A percentile compares a stretch with the other conserved stretches of the same genome.
phyloP scores from a whole-genome alignment of 768 basidiomycete species.

The Podaxis sp. region DNA sequence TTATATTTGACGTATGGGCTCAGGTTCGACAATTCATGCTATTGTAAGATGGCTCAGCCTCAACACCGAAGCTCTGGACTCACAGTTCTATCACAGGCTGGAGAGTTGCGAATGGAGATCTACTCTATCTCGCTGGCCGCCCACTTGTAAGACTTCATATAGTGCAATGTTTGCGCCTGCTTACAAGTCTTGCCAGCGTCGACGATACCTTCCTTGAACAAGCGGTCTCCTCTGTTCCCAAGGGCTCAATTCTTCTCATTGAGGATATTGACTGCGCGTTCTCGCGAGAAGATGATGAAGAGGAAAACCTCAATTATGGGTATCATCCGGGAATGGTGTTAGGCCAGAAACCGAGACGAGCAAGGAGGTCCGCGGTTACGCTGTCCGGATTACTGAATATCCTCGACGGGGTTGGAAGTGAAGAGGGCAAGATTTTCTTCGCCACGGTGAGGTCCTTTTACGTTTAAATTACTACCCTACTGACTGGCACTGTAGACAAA shows the following conservation, averaged over 20 bases:
- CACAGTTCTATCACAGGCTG: slow-evolving; percentile 31
- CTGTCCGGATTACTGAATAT: slow-evolving; percentile 59
- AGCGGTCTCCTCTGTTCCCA: slow-evolving; percentile 46
- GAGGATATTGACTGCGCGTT: slow-evolving; percentile 67
- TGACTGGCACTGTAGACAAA: slow-evolving; percentile 40
- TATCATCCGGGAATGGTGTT: background rate
- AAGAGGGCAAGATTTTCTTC: slow-evolving; percentile 62
- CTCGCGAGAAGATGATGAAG: slow-evolving; percentile 42
- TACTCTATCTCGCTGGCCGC: slow-evolving; percentile 59
- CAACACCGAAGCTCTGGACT: background rate
- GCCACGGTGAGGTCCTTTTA: slow-evolving; percentile 42
- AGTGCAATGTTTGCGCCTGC: background rate
- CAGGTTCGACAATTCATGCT: slow-evolving; percentile 55
- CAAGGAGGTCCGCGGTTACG: slow-evolving; percentile 38
- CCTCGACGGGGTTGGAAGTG: slow-evolving; percentile 59
- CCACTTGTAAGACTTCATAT: slow-evolving; percentile 34
- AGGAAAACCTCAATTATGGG: slow-evolving; percentile 12
- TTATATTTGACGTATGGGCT: slow-evolving; percentile 28
- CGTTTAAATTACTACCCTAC: background rate
- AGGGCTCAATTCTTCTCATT: slow-evolving; percentile 53
- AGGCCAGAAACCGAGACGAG: background rate
- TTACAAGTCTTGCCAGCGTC: slow-evolving; percentile 32
- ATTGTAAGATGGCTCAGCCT: slow-evolving; percentile 30
- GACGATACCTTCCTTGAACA: slow-evolving; percentile 50
- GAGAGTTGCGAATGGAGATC: slow-evolving; percentile 82